Conservation (phyloP, 2,329 filamentous ascomycete genomes). For the Immersiporthe knoxdaviesiana region DNA sequence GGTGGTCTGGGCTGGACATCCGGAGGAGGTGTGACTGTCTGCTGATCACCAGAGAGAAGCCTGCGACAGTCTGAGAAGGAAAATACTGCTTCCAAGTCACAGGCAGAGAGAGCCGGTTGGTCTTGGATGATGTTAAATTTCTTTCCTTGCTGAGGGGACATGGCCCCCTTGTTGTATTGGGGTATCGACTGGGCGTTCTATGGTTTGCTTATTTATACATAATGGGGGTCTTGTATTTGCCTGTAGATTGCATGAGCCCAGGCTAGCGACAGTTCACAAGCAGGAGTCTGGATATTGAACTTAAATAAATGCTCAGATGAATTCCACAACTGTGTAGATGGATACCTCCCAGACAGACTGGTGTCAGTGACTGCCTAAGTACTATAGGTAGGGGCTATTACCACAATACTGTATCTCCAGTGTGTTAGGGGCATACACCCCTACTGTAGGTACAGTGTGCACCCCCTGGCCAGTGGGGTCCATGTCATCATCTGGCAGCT, state of each 20-base stretch:
- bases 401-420: neutral
- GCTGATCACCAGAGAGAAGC: constrained; percentile 30
- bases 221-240: neutral
- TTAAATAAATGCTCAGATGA: neutral
- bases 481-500: constrained; percentile 17
- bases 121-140: neutral
- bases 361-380: neutral
- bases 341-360: too few relatives aligned
- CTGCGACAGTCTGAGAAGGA: neutral
- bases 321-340: too few relatives aligned
- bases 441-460: neutral
- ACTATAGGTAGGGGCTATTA: neutral
- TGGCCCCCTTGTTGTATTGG: neutral
- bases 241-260: neutral
- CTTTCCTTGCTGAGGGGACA: neutral
- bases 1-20: constrained; percentile 22
- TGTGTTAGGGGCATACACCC: neutral
- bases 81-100: neutral
- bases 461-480: neutral
- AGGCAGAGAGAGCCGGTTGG: neutral
- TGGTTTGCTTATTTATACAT: neutral
- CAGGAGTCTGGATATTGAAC: neutral
- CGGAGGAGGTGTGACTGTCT: constrained; percentile 30
- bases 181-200: neutral
- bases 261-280: neutral